Evolutionary conservation across 768 basidiomycete genomes (phyloP).

Genomic region (Boletus pseudopeckii): DNA sequence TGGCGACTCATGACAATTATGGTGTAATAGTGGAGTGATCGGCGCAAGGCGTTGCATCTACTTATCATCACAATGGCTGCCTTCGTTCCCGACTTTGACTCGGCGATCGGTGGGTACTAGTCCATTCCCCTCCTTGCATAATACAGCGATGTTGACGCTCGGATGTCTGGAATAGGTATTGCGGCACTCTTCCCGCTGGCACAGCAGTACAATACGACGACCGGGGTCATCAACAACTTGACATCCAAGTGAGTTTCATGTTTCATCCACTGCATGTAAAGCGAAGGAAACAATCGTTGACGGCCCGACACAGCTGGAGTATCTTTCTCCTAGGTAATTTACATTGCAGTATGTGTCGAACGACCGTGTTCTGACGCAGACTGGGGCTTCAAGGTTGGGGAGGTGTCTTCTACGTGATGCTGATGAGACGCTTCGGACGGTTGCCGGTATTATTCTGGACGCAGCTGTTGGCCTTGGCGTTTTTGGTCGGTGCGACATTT

Average conservation of each 20-base stretch:
- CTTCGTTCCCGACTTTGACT: slow-evolving; percentile 53
- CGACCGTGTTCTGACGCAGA: slow-evolving; percentile 2
- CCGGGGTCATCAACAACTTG: slow-evolving; percentile 47
- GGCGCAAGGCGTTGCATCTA: slow-evolving; percentile 45
- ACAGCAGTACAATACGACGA: slow-evolving; percentile 40
- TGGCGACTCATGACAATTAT: neutral
- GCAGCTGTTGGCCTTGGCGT: slow-evolving; percentile 41
- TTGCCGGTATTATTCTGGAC: slow-evolving; percentile 32
- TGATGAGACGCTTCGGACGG: slow-evolving; percentile 30
- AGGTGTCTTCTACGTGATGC: slow-evolving; percentile 28
- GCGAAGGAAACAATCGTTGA: neutral
- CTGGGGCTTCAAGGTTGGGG: slow-evolving; percentile 24
- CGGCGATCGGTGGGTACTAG: slow-evolving; percentile 41
- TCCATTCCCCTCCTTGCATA: too few relatives aligned
- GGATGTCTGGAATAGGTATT: slow-evolving; percentile 36
- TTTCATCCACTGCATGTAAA: neutral
- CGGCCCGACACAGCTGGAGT: slow-evolving; percentile 35
- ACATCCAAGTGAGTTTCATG: slow-evolving; percentile 38
- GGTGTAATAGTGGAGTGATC: slow-evolving; percentile 39
- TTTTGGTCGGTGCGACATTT: slow-evolving; percentile 49
- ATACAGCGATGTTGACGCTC: neutral
- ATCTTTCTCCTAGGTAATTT: slow-evolving; percentile 43
- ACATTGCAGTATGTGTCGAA: neutral
- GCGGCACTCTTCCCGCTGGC: slow-evolving; percentile 49
- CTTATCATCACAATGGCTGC: slow-evolving; percentile 50